Base-by-base conservation (phyloP, 148 eudicot genomes). In the Bassia scoparia region DNA sequence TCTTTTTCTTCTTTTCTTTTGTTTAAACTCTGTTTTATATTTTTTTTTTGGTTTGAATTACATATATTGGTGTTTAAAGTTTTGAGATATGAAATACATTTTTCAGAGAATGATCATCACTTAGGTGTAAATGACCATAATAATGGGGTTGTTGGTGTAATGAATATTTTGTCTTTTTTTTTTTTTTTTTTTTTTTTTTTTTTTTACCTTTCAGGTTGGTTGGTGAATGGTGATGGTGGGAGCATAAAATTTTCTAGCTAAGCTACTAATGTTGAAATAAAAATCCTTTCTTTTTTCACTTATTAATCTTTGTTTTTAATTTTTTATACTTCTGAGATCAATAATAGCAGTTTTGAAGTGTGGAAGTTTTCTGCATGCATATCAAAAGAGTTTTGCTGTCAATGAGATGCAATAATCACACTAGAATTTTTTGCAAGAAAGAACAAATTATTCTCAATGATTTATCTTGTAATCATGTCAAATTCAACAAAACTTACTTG, bases 71-170 rank as follows among this genome's bases (percentile, higher is more conserved):
- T 61, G 8, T 48, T 49, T 23, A 53, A 27, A 15, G 31, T 46
- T 14, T 44, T 49, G 48, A 27, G 23, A 30, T 38, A 50, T 68
- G 43, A 18, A 46, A 64, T 73, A 68, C 74, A 58, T 50, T 54
- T 61, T 70, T 74, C 61, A 63, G 75, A 70, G 58, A 41, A 80
- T 56, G 65, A 80, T 74, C 59, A 66, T 31, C 9, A 72, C 15
- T 64, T 21, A 9, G 67, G 27, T 21, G 35, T 63, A 18, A 74
- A 70, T 66, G 78, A 17, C 68, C 64, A 70, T 56, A 41, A 80
- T 67, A 69, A 52, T 68, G 63, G 78, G 49, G 82, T 80, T 75
- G 79, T 75, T 75, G 82, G 75, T 80, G 82, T 56, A 75, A 70
- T 80, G 72, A 75, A 79, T 79, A 74, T 75, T 55, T 46, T 55